Evolutionary conservation across 2,329 filamentous ascomycete genomes (phyloP).

Genomic region (Hypoxylon sp.): DNA sequence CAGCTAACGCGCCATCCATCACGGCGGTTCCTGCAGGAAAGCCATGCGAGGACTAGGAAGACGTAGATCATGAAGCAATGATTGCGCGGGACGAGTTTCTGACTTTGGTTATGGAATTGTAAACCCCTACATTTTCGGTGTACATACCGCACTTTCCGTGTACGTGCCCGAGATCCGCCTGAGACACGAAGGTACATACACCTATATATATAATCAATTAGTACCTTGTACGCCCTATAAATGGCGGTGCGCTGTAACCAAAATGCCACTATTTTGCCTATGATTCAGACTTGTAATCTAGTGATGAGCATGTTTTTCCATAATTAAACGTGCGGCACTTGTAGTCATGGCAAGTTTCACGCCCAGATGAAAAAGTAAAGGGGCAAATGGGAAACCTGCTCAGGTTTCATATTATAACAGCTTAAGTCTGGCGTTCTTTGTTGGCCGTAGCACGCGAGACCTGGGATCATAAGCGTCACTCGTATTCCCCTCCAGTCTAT

Average conservation of each 20-base stretch:
- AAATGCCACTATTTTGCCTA: constrained; percentile 2
- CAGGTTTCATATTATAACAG: constrained; percentile 48
- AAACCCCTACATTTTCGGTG: neutral
- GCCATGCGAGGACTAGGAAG: constrained; percentile 35
- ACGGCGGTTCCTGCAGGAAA: constrained; percentile 30
- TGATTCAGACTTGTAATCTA: constrained; percentile 18
- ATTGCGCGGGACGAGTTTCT: constrained; percentile 13
- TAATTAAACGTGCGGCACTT: constrained; percentile 17
- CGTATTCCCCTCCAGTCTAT: constrained; percentile 28
- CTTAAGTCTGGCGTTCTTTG: constrained; percentile 31
- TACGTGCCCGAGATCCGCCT: neutral
- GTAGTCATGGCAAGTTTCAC: constrained; percentile 47
- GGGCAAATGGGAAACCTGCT: constrained; percentile 45
- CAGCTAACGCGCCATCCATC: constrained; percentile 9
- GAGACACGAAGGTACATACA: neutral
- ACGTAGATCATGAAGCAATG: constrained; percentile 38
- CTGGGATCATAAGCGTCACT: constrained; percentile 39
- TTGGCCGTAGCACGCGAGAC: constrained; percentile 43
- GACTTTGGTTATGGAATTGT: constrained; percentile 7
- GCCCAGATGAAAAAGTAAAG: constrained; percentile 27
- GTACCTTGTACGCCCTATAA: neutral
- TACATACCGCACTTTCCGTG: neutral
- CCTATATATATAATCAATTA: neutral
- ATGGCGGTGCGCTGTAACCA: constrained; percentile 1
- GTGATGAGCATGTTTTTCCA: constrained; percentile 49